phyloP scores from a whole-genome alignment of 2,329 filamentous ascomycete genomes.

The Neocucurbitaria cava region DNA sequence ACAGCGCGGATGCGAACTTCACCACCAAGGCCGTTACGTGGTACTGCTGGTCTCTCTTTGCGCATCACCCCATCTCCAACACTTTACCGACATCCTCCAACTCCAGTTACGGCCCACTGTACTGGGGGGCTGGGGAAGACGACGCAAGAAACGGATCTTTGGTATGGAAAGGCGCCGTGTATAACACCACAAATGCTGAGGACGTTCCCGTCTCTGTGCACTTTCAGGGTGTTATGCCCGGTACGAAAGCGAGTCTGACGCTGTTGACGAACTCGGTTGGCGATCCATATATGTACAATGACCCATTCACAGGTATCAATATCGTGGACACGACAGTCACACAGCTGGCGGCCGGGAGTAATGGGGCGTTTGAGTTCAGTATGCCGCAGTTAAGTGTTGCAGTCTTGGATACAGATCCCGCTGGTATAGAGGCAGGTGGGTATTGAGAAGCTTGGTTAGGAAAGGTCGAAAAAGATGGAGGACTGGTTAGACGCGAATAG shows the following conservation, averaged over 20 bases:
- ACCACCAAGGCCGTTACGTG: slow-evolving; percentile 39
- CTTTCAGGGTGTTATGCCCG: slow-evolving; percentile 37
- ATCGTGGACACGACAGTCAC: slow-evolving; percentile 33
- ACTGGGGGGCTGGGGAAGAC: slow-evolving; percentile 55
- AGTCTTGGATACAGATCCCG: slow-evolving; percentile 55
- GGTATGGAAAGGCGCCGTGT: slow-evolving; percentile 57
- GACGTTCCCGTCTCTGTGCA: slow-evolving; percentile 31
- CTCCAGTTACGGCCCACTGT: slow-evolving; percentile 51
- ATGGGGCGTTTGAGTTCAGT: slow-evolving; percentile 60
- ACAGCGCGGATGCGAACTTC: slow-evolving; percentile 47
- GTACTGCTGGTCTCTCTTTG: slow-evolving; percentile 51
- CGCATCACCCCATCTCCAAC: slow-evolving; percentile 52
- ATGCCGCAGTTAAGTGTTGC: slow-evolving; percentile 64
- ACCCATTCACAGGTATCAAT: slow-evolving; percentile 58
- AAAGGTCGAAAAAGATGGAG: not conserved
- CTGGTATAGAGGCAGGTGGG: not conserved
- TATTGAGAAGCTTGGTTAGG: not conserved
- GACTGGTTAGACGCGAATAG: no score
- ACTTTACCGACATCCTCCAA: slow-evolving; percentile 51
- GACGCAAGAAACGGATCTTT: slow-evolving; percentile 36
- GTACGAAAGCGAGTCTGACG: slow-evolving; percentile 47
- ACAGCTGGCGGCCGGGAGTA: slow-evolving; percentile 38
- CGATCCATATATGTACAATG: slow-evolving; percentile 50
- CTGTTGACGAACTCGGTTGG: slow-evolving; percentile 52
- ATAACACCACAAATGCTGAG: slow-evolving; percentile 53